Base-by-base conservation (phyloP, 2,329 filamentous ascomycete genomes). In the Scedosporium boydii region DNA sequence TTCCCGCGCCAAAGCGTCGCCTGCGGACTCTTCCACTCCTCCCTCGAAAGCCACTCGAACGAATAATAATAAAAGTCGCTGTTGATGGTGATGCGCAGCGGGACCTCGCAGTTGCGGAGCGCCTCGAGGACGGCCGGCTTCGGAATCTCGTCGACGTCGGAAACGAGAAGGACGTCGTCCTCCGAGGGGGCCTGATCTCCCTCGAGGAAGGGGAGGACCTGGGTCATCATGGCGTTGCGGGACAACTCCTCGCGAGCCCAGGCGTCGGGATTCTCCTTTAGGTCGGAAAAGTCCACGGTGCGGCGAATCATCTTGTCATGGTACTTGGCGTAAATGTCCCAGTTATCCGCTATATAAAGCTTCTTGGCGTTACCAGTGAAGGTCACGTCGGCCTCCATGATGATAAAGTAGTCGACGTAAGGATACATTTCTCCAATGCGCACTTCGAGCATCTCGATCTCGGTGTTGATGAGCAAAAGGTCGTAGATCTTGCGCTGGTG, bases 381-480 rank as follows among this genome's bases (percentile, higher is more conserved):
- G 1, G 84, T 87, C 59, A 74, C 78, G 18, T 74, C 70, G 0
- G 81, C 79, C 73, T 88, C 86, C 59, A 87, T 78, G 41, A 88
- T 78, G 67, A 88, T 76, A 67, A 87, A 88, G 72, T 86, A 87
- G 73, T 88, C 85, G 64, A 88, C 83, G 51, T 80, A 73, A 46
- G 80, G 71, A 63, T 81, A 80, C 16, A 86, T 78, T 2, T 82
- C 82, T 67, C 84, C 78, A 3, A 88, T 75, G 10, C 84, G 82
- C 58, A 89, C 82, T 70, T 88, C 85, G 51, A 88, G 77, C 78
- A 83, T 86, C 72, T 88, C 85, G 12, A 88, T 76, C 72, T 88
- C 86, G 2, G 77, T 81, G 66, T 85, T 86, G 67, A 87, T 72
- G 76, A 87, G 80, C 67, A 86, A 77, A 1, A 88, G 75, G 69